A percentile compares a stretch with the other conserved stretches of the same genome.
These are phyloP conservation scores for Thelonectria discophora DNA, from an alignment of 2,329 filamentous ascomycete genomes.

Conservation along the genomic window DNA sequence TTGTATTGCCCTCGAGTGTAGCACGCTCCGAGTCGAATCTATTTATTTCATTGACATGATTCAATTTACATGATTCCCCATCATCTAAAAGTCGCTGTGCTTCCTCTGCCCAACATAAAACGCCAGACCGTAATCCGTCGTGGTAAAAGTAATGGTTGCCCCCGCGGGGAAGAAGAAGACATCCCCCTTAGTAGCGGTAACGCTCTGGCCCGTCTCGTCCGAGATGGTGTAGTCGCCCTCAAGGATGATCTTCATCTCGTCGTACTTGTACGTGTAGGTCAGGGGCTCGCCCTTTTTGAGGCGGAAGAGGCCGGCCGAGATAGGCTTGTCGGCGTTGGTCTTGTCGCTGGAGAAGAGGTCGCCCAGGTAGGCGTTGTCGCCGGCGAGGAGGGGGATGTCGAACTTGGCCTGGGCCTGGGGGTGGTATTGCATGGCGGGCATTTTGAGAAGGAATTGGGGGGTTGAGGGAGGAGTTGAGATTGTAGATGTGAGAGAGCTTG, in stretches of 20 bases:
- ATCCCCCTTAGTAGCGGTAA: constrained; percentile 68
- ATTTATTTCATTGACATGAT: constrained; percentile 13
- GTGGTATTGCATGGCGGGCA: constrained; percentile 60
- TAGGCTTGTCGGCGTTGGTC: constrained; percentile 64
- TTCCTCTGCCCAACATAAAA: constrained; percentile 62
- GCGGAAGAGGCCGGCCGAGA: constrained; percentile 72
- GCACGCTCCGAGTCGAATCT: constrained; percentile 23
- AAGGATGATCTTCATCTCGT: constrained; percentile 79
- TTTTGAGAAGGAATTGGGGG: constrained; percentile 31
- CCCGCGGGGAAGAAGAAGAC: constrained; percentile 76
- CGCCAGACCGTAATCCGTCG: constrained; percentile 66
- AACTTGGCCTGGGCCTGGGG: constrained; percentile 66
- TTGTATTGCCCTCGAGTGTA: background rate
- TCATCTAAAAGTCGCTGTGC: constrained; percentile 41
- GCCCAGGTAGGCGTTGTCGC: constrained; percentile 73
- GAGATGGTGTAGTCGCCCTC: constrained; percentile 72
- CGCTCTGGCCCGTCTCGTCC: constrained; percentile 68
- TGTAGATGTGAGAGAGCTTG: background rate
- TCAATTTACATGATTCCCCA: background rate
- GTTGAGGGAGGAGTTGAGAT: background rate
- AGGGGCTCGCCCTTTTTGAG: constrained; percentile 73
- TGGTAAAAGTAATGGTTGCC: constrained; percentile 71
- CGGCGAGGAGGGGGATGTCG: constrained; percentile 72
- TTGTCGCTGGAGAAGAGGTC: constrained; percentile 67
- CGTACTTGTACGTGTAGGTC: constrained; percentile 74